Base-by-base conservation (phyloP, 495 filamentous ascomycete species). In the Lindgomyces ingoldianus region DNA sequence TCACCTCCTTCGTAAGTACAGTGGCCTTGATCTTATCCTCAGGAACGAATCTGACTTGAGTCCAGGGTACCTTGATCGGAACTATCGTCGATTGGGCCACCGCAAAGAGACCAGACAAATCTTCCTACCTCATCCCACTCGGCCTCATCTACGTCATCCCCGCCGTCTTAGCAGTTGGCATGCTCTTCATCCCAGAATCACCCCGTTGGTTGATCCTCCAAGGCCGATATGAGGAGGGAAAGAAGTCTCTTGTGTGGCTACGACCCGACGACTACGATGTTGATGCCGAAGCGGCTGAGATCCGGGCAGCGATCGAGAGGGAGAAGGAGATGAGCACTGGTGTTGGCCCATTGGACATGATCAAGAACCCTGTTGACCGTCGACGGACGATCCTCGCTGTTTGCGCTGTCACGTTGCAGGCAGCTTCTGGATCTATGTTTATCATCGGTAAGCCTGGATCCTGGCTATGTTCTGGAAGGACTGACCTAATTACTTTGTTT, bases 81-180 rank as follows among this genome's bases (percentile, higher is more conserved):
- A 84, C 85, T n/a, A 79, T 86, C 29, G 77, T 88, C 53, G 85
- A 87, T 72, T 85, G 85, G 70, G 82, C 81, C 65, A 83, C 84
- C 0, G 75, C 78, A 1, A 78, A 77, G 58, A 75, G 81, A 44
- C 65, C 73, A 6, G 79, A 75, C 45, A 81, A 75, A 53, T 72
- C 75, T 11, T 75, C 81, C 19, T 88, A 86, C 67, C 76, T 84
- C 1, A 84, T 86, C 52, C 83, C 85, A 4, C 77, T 88, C 0
- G 84, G 83, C 4, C 58, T 86, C 30, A 77, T 87, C 66, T 85
- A 83, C 51, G 72, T 87, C 36, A 74, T 87, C 2, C 85, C 85
- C 0, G 73, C 76, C 16, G 67, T 87, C 62, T 52, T 87, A 44
- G 70, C 74, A 24, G 70, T 79, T 41, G 78, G 76, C 24, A 70